Base-by-base conservation (phyloP, 2,329 filamentous ascomycete species). In the Aureobasidium lini region DNA sequence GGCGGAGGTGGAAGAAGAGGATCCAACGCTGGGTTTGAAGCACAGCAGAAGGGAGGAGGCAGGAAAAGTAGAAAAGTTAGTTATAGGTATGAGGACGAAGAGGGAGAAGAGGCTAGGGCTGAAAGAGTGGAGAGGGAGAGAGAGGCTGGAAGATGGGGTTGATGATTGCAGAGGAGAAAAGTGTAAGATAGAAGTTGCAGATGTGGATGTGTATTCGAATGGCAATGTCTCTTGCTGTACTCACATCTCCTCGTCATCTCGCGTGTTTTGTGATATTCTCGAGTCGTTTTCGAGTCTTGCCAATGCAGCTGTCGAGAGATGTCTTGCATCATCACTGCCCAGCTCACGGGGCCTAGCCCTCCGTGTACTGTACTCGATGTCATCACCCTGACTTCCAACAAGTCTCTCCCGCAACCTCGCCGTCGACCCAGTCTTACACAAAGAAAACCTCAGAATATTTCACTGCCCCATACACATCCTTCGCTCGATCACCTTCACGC, bases 101-200 rank as follows among this genome's bases (percentile, higher is more conserved):
- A 67, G 37, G 63, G 65, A 34, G 64, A 64, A 40, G 65, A 66
- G 66, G 69, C 64, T 18, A 67, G 72, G 39, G 66, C 72, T 32
- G 64, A 66, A 49, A 72, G 82, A 43, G 66, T 72, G 37, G 64
- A 67, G 52, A 72, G 81, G 32, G 84, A 87, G 71, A 76, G 84
- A 62, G 84, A 87, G 66, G 76, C 62, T 44, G 70, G 64, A 11
- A 65, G 73, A 62, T 75, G 73, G 73, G 63, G 36, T 43, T 69
- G 40, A 36, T 29, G 34, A 36, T 36, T 9, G 29, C 1, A 28
- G n/a, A 29, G 6, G 9, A 18, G 11, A 16, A 11, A 28, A 32
- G 37, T 53, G 49, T 53, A 53, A 53, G 36, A 42, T 53, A 53
- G n/a, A 18, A 42, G 32, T 31, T 9, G 18, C 8, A 4, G 18